phyloP scores from a whole-genome alignment of 768 basidiomycete genomes.

The Fistulinella prunicolor region DNA sequence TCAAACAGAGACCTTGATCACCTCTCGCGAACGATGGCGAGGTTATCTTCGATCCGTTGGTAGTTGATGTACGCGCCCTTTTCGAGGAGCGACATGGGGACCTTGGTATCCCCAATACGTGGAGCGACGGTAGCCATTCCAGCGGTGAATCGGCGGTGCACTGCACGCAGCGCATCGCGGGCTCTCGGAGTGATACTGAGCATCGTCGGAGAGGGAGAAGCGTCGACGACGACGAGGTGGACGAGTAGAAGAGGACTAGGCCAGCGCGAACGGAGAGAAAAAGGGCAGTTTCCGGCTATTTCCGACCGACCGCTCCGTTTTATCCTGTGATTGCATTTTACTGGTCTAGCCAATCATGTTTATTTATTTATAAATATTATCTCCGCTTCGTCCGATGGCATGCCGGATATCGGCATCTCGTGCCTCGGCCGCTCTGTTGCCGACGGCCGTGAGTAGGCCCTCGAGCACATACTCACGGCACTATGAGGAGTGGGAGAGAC shows the following conservation, averaged over 20 bases:
- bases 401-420: slow-evolving; percentile 2
- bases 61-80: slow-evolving; percentile 87
- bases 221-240: slow-evolving; percentile 17
- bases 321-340: slow-evolving; percentile 21
- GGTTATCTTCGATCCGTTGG: slow-evolving; percentile 97
- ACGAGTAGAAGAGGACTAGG: no score
- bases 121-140: slow-evolving; percentile 81
- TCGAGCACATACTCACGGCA: no score
- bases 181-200: slow-evolving; percentile 55
- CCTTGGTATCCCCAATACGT: slow-evolving; percentile 86
- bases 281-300: slow-evolving; percentile 23
- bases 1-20: slow-evolving; percentile 35
- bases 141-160: slow-evolving; percentile 52
- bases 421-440: slow-evolving; percentile 11
- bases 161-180: slow-evolving; percentile 49
- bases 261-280: slow-evolving; percentile 3
- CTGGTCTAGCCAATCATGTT: slow-evolving; percentile 20
- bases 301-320: slow-evolving; percentile 18
- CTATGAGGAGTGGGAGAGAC: no score
- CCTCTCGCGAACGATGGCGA: slow-evolving; percentile 83
- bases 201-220: slow-evolving; percentile 50
- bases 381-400: slow-evolving; percentile 3
- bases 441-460: not conserved
- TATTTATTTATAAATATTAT: slow-evolving; percentile 17
- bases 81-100: slow-evolving; percentile 84